Percentiles rank a stretch among this genome's conserved stretches.
These are phyloP conservation scores for Trametes villosa DNA, from an alignment of 768 basidiomycete genomes.

Conservation along the genomic window DNA sequence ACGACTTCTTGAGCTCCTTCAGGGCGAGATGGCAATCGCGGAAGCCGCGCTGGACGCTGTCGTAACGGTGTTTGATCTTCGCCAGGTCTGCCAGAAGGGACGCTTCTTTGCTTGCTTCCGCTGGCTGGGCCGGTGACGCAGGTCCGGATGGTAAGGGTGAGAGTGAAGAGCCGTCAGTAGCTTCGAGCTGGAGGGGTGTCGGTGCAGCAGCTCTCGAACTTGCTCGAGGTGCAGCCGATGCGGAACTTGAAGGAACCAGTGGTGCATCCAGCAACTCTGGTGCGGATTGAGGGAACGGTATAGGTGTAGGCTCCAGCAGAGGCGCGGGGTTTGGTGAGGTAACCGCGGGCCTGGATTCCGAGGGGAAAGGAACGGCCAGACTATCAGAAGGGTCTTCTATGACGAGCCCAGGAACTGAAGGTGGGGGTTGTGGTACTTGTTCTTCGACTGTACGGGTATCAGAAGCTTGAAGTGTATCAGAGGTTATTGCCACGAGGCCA, in stretches of 20 bases:
- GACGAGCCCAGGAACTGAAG: too few relatives aligned
- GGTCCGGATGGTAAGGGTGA: slow-evolving; percentile 2
- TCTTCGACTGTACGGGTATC: too few relatives aligned
- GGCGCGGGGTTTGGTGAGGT: too few relatives aligned
- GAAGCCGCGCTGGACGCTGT: slow-evolving; percentile 62
- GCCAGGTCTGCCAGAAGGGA: slow-evolving; percentile 46
- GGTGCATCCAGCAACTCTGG: background rate
- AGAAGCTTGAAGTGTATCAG: too few relatives aligned
- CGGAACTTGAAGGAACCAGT: too few relatives aligned
- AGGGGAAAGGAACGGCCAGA: too few relatives aligned
- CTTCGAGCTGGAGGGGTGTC: slow-evolving; percentile 10
- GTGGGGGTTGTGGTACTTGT: too few relatives aligned
- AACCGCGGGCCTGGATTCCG: too few relatives aligned
- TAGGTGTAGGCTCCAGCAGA: too few relatives aligned
- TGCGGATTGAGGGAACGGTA: background rate
- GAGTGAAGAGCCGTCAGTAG: slow-evolving; percentile 4
- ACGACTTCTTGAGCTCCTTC: slow-evolving; percentile 53
- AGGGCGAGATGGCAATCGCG: slow-evolving; percentile 72
- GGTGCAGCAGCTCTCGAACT: background rate
- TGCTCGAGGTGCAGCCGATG: background rate
- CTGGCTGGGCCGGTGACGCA: background rate
- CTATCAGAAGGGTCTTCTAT: too few relatives aligned
- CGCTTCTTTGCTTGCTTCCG: background rate
- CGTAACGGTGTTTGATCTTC: slow-evolving; percentile 57
- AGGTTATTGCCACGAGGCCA: too few relatives aligned